Conservation (phyloP, 73 alveolate species). For the Urostyla sp. region DNA sequence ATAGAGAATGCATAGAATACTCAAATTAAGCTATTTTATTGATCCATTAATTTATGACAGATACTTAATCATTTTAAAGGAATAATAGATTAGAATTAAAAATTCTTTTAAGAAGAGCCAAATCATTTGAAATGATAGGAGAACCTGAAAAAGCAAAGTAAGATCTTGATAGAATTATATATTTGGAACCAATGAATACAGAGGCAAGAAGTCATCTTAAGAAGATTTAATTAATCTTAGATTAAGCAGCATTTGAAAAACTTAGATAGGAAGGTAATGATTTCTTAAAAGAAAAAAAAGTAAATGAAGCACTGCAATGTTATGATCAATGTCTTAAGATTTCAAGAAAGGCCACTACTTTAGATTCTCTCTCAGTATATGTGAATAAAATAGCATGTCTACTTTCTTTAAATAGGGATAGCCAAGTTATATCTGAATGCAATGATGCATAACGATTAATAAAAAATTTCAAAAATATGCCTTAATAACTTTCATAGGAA, state of each 20-base stretch:
- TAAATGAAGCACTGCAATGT: slow-evolving; percentile 80
- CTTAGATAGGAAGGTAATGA: slow-evolving; percentile 80
- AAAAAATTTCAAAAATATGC: slow-evolving; percentile 74
- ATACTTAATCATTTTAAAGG: slow-evolving; percentile 76
- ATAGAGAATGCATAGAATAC: slow-evolving; percentile 78
- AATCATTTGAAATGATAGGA: slow-evolving; percentile 75
- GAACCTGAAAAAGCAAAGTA: slow-evolving; percentile 66
- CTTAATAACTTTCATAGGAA: slow-evolving; percentile 65
- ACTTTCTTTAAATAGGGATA: slow-evolving; percentile 55
- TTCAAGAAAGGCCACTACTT: slow-evolving; percentile 58
- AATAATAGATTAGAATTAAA: slow-evolving; percentile 88
- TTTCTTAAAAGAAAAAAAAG: slow-evolving; percentile 67
- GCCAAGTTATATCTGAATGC: slow-evolving; percentile 51
- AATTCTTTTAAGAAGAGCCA: slow-evolving; percentile 88
- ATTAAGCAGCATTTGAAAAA: slow-evolving; percentile 73
- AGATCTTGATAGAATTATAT: slow-evolving; percentile 63
- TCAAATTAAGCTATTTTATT: slow-evolving; percentile 78
- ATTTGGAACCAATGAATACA: slow-evolving; percentile 62
- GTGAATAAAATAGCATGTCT: slow-evolving; percentile 75
- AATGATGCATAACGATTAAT: slow-evolving; percentile 75
- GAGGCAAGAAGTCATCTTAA: slow-evolving; percentile 60
- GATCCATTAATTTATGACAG: slow-evolving; percentile 75
- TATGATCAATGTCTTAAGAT: slow-evolving; percentile 76
- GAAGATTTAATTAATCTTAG: slow-evolving; percentile 75
- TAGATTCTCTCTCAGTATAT: slow-evolving; percentile 67